phyloP scores from a whole-genome alignment of 2,329 filamentous ascomycete species.

The Colletotrichum eleusines region DNA sequence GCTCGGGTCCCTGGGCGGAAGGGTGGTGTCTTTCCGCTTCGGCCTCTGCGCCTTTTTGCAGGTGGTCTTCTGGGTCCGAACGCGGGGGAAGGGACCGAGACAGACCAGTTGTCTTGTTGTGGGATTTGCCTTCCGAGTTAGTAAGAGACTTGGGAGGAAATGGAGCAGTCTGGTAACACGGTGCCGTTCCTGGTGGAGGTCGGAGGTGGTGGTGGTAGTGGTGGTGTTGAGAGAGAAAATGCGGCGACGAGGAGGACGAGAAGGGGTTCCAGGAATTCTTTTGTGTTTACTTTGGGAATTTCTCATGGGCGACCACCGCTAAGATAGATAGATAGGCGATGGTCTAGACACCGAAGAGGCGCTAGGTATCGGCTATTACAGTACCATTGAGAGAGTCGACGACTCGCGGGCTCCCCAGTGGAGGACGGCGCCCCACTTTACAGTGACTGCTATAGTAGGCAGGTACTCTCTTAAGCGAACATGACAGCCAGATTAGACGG shows the following conservation, averaged over 20 bases:
- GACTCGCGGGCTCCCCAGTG: not conserved
- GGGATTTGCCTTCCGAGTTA: slow-evolving; percentile 21
- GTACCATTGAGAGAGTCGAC: not conserved
- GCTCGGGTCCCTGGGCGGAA: slow-evolving; percentile 9
- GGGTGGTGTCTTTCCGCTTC: slow-evolving; percentile 6
- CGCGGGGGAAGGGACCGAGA: slow-evolving; percentile 20
- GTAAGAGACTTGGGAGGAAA: not conserved
- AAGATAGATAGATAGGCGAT: too few relatives aligned
- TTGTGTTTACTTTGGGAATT: slow-evolving; percentile 41
- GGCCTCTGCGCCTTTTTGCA: slow-evolving; percentile 28
- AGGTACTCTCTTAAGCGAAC: slow-evolving; percentile 24
- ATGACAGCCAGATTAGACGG: slow-evolving; percentile 14
- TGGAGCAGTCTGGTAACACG: slow-evolving; percentile 25
- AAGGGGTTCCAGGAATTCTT: slow-evolving; percentile 36
- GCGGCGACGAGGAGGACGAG: slow-evolving; percentile 19
- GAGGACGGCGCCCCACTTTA: slow-evolving; percentile 6
- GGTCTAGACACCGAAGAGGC: not conserved
- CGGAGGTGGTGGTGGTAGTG: slow-evolving; percentile 6
- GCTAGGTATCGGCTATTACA: slow-evolving; percentile 26
- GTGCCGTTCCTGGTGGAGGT: slow-evolving; percentile 26
- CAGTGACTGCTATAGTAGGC: slow-evolving; percentile 20
- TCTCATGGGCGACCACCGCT: slow-evolving; percentile 13
- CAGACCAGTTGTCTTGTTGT: slow-evolving; percentile 5
- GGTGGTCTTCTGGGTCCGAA: slow-evolving; percentile 20
- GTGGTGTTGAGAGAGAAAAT: slow-evolving; percentile 26